These are phyloP conservation scores for Teunomyces cretensis DNA, from an alignment of 805 yeast genomes.

Conservation along the genomic window DNA sequence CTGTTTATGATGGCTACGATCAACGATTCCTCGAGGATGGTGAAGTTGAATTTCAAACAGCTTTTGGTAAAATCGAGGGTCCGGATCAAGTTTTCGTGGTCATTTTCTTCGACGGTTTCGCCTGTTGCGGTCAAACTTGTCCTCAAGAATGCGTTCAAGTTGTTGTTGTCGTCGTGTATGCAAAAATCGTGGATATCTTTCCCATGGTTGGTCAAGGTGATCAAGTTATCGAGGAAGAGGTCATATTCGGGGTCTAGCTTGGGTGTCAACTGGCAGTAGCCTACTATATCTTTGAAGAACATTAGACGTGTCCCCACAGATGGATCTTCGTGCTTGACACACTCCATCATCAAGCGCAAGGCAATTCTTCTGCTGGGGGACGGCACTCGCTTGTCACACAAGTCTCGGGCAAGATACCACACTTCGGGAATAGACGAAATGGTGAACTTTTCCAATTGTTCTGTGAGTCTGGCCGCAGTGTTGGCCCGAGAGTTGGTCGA, in stretches of 20 bases:
- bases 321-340: conserved; percentile 55
- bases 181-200: conserved; percentile 51
- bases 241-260: conserved; percentile 51
- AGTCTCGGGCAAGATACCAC: conserved; percentile 67
- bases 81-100: conserved; percentile 13
- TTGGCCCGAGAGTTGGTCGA: conserved; percentile 40
- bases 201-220: conserved; percentile 51
- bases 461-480: conserved; percentile 52
- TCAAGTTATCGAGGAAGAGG: conserved; percentile 47
- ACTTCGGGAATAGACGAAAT: conserved; percentile 66
- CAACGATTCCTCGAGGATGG: conserved; percentile 40
- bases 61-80: conserved; percentile 38
- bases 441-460: conserved; percentile 50
- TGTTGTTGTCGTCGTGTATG: conserved; percentile 37
- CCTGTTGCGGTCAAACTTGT: neutral
- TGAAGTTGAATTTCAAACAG: conserved; percentile 49
- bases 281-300: conserved; percentile 60
- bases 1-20: conserved; percentile 29
- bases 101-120: conserved; percentile 8
- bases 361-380: conserved; percentile 43
- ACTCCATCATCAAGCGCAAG: conserved; percentile 50
- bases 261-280: conserved; percentile 36
- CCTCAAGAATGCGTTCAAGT: conserved; percentile 19
- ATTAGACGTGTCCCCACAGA: conserved; percentile 49
- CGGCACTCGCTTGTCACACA: conserved; percentile 44